Evolutionary conservation across 179 eudicot genomes (phyloP).

Genomic region (Nepenthes alata): DNA sequence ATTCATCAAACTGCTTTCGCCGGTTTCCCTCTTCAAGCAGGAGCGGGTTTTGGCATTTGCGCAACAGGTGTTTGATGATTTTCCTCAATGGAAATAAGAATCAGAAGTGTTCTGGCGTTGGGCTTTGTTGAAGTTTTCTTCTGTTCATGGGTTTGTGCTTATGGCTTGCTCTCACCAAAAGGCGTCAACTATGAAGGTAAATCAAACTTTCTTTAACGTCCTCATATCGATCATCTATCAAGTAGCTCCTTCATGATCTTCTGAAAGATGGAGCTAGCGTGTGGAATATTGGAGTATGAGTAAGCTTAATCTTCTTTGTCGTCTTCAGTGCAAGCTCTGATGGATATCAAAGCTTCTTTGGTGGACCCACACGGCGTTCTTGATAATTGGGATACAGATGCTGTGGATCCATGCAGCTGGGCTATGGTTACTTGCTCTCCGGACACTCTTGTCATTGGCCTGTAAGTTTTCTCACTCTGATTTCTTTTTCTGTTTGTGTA

Average conservation of each 20-base stretch:
- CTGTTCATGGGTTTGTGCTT: conserved; percentile 7
- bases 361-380: conserved; percentile 19
- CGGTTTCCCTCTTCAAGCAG: not conserved
- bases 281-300: not conserved
- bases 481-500: not conserved
- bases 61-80: not conserved
- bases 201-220: too few relatives aligned
- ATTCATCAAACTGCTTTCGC: conserved; percentile 1
- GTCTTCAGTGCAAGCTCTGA: conserved; percentile 14
- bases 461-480: conserved; percentile 1
- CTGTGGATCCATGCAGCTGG: conserved; percentile 27
- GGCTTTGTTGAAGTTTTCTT: conserved; percentile 13
- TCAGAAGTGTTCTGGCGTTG: conserved; percentile 7
- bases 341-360: conserved; percentile 13
- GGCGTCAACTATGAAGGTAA: conserved; percentile 47
- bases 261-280: too few relatives aligned
- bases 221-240: too few relatives aligned
- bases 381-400: conserved; percentile 20
- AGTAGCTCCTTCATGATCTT: not conserved
- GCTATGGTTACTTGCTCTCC: conserved; percentile 18
- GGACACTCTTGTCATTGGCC: conserved; percentile 9
- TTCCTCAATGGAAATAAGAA: conserved; percentile 12
- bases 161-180: conserved; percentile 30
- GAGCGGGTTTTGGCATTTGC: conserved; percentile 5
- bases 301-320: not conserved